Conservation (phyloP, 2,329 filamentous ascomycete genomes). For the Bisporella sp. region DNA sequence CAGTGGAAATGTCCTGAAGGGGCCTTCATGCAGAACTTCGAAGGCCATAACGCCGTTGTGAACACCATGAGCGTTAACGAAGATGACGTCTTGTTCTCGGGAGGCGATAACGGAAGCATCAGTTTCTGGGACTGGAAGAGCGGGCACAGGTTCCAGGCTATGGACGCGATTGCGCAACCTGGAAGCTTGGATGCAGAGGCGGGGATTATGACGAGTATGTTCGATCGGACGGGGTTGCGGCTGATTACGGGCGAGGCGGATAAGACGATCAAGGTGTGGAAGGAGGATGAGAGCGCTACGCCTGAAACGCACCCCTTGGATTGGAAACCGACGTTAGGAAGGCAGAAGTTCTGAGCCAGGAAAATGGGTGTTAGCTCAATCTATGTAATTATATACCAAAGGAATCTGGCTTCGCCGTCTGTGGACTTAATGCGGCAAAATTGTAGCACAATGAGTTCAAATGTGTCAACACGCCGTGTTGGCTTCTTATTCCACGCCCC, state of each 20-base stretch:
- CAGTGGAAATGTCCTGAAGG: slow-evolving; percentile 99
- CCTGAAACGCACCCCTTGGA: slow-evolving; percentile 86
- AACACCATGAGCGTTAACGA: slow-evolving; percentile 91
- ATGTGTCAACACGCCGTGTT: too few species aligned
- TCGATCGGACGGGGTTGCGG: slow-evolving; percentile 80
- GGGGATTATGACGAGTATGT: slow-evolving; percentile 90
- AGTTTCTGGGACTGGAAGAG: slow-evolving; percentile 99
- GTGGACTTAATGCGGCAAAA: too few species aligned
- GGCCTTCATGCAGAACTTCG: slow-evolving; percentile 98
- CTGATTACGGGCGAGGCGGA: slow-evolving; percentile 93
- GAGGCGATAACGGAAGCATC: slow-evolving; percentile 92
- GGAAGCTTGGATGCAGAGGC: slow-evolving; percentile 91
- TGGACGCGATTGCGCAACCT: slow-evolving; percentile 89
- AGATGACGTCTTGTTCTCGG: slow-evolving; percentile 91
- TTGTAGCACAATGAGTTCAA: too few species aligned
- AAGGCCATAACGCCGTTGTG: slow-evolving; percentile 93
- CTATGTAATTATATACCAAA: too few species aligned
- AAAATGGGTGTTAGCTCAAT: neutral
- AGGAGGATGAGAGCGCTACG: slow-evolving; percentile 83
- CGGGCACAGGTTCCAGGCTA: slow-evolving; percentile 81
- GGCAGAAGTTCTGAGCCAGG: slow-evolving; percentile 62
- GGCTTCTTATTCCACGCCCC: too few species aligned
- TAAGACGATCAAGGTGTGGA: slow-evolving; percentile 99
- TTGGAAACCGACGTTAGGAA: slow-evolving; percentile 77
- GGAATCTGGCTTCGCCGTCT: too few species aligned